These are phyloP conservation scores for Vigna hirtella DNA, from an alignment of 306 rosid genomes.

Conservation along the genomic window DNA sequence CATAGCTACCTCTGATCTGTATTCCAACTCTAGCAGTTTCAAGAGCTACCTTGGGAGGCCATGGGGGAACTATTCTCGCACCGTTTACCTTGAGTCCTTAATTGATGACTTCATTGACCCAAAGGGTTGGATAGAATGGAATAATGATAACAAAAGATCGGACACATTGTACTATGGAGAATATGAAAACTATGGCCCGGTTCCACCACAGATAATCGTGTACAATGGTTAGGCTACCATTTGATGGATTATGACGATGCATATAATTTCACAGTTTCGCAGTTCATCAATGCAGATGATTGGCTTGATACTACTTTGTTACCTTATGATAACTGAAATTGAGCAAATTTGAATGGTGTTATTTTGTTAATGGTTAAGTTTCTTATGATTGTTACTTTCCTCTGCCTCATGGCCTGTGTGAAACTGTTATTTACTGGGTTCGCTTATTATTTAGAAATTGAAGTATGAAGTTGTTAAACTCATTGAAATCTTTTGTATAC, in stretches of 20 bases:
- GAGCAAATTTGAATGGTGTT: neutral
- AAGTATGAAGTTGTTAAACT: too few species aligned
- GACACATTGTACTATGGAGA: constrained; percentile 77
- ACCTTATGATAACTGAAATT: constrained; percentile 77
- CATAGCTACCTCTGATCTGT: constrained; percentile 45
- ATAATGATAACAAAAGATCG: constrained; percentile 42
- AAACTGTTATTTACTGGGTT: too few species aligned
- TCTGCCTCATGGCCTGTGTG: neutral
- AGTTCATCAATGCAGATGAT: constrained; percentile 63
- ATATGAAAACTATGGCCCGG: constrained; percentile 81
- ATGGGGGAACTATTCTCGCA: constrained; percentile 64
- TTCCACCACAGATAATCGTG: constrained; percentile 58
- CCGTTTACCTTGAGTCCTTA: constrained; percentile 60
- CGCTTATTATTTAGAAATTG: too few species aligned
- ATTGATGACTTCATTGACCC: constrained; percentile 69
- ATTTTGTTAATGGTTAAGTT: neutral
- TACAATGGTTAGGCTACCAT: constrained; percentile 72
- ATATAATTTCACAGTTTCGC: constrained; percentile 63
- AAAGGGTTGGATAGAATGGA: constrained; percentile 73
- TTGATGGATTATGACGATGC: constrained; percentile 73
- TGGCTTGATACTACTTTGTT: constrained; percentile 83
- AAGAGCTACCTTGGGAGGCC: constrained; percentile 81
- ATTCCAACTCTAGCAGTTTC: constrained; percentile 31
- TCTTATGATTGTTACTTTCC: neutral
- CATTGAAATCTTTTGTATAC: too few species aligned